Conservation (phyloP, 176 grass and related monocot species). For the Elymus sibiricus region DNA sequence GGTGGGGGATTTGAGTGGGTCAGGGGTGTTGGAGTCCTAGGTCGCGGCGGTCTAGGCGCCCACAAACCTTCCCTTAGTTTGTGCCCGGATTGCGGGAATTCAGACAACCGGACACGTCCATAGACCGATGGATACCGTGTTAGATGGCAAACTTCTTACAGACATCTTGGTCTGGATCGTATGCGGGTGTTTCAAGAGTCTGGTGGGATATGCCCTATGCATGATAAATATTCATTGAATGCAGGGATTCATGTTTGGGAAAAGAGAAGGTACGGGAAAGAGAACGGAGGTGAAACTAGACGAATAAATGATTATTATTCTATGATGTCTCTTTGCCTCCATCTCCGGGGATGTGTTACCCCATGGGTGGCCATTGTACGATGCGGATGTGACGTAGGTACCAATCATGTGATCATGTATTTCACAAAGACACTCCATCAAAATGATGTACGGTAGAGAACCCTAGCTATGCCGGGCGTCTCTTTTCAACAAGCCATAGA, state of each 20-base stretch:
- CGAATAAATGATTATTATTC: constrained; percentile 48
- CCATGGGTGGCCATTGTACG: constrained; percentile 46
- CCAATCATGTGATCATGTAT: constrained; percentile 53
- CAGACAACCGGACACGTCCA: no score
- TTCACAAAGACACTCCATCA: constrained; percentile 35
- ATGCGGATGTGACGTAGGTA: constrained; percentile 43
- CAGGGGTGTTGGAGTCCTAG: no score
- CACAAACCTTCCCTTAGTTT: no score
- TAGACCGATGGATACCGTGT: no score
- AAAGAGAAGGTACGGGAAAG: constrained; percentile 3
- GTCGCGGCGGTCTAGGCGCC: no score
- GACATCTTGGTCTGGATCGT: no score
- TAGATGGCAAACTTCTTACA: no score
- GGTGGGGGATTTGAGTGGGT: no score
- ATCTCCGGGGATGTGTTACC: constrained; percentile 64
- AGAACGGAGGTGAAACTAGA: constrained; percentile 23
- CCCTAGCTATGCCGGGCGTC: constrained; percentile 16
- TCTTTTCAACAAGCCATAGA: constrained; percentile 23
- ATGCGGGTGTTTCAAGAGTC: no score
- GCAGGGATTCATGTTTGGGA: background rate
- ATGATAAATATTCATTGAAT: background rate
- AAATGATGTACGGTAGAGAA: constrained; percentile 33
- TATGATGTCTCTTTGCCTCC: constrained; percentile 73
- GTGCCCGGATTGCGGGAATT: no score
- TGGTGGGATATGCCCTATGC: no score